A percentile compares a stretch with the other conserved stretches of the same genome.
These are phyloP conservation scores for Aspergillus glaucus DNA, from an alignment of 2,329 filamentous ascomycete genomes.

Conservation along the genomic window DNA sequence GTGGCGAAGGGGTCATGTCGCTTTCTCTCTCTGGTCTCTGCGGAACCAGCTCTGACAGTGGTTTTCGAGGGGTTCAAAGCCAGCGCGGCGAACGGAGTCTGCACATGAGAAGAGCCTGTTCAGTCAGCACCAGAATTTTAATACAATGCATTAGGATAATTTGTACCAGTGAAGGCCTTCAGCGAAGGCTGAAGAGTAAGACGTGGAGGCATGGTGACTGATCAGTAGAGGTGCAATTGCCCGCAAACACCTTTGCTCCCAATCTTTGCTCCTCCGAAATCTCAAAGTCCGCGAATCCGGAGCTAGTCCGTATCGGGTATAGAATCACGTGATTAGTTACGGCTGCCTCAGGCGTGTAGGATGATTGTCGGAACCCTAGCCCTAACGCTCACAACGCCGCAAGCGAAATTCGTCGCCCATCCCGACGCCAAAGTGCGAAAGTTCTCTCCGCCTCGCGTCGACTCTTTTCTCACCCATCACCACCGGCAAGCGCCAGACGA, in stretches of 20 bases:
- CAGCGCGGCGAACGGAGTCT: conserved; percentile 45
- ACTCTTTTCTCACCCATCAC: conserved; percentile 25
- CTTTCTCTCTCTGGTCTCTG: conserved; percentile 58
- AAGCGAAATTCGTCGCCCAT: conserved; percentile 31
- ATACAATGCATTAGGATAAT: conserved; percentile 16
- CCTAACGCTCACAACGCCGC: conserved; percentile 33
- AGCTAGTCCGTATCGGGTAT: conserved; percentile 19
- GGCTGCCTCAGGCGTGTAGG: conserved; percentile 3
- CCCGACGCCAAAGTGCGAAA: conserved; percentile 17
- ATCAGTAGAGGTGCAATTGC: conserved; percentile 1
- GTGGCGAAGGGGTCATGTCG: conserved; percentile 75
- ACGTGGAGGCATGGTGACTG: conserved; percentile 59
- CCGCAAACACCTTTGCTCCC: conserved; percentile 5
- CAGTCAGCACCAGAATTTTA: conserved; percentile 6
- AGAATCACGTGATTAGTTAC: not conserved
- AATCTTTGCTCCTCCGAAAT: conserved; percentile 21
- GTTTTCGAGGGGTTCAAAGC: conserved; percentile 45
- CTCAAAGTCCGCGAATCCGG: conserved; percentile 15
- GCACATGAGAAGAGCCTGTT: conserved; percentile 24
- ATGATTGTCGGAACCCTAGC: conserved; percentile 24
- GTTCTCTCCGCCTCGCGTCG: conserved; percentile 24
- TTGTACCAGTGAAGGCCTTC: conserved; percentile 53
- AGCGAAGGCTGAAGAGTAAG: conserved; percentile 56
- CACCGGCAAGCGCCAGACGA: conserved; percentile 41
- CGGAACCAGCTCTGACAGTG: conserved; percentile 59